Evolutionary conservation across 371 early-diverging fungal genomes (phyloP).

Genomic region (Mortierella sp.): DNA sequence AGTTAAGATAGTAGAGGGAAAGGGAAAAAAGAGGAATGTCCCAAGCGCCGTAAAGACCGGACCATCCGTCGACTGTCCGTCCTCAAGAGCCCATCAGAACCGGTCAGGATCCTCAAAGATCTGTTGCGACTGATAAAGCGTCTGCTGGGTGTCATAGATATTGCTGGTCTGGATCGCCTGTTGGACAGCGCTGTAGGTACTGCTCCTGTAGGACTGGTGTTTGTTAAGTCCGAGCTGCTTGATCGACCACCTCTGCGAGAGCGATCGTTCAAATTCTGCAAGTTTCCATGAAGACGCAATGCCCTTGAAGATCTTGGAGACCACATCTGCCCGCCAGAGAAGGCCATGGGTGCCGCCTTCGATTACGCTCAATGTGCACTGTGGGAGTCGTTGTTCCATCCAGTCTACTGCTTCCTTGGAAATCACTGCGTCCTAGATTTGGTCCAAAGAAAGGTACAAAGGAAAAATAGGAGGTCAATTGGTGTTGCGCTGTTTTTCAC

Average conservation of each 20-base stretch:
- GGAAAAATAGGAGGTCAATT: neutral
- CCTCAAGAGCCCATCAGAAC: conserved; percentile 19
- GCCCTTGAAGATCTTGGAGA: conserved; percentile 59
- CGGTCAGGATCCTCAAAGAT: conserved; percentile 56
- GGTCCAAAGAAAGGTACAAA: neutral
- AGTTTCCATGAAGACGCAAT: conserved; percentile 58
- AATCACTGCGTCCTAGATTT: conserved; percentile 54
- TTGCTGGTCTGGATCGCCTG: conserved; percentile 59
- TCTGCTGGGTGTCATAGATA: conserved; percentile 50
- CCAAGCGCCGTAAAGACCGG: neutral
- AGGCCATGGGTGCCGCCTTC: conserved; percentile 61
- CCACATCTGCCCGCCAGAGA: conserved; percentile 60
- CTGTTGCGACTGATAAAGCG: conserved; percentile 41
- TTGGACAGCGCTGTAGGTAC: conserved; percentile 51
- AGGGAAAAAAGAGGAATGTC: neutral
- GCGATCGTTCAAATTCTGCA: conserved; percentile 58
- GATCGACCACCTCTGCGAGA: conserved; percentile 58
- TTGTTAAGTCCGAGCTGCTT: conserved; percentile 58
- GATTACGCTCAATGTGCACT: conserved; percentile 59
- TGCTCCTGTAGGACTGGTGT: conserved; percentile 53
- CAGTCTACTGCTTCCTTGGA: conserved; percentile 60
- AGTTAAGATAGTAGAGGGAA: conserved; percentile 10
- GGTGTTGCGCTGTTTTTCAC: neutral
- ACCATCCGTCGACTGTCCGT: neutral
- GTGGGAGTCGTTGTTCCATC: conserved; percentile 60